phyloP scores from a whole-genome alignment of 2,329 filamentous ascomycete genomes.

The Lachnellula cervina region DNA sequence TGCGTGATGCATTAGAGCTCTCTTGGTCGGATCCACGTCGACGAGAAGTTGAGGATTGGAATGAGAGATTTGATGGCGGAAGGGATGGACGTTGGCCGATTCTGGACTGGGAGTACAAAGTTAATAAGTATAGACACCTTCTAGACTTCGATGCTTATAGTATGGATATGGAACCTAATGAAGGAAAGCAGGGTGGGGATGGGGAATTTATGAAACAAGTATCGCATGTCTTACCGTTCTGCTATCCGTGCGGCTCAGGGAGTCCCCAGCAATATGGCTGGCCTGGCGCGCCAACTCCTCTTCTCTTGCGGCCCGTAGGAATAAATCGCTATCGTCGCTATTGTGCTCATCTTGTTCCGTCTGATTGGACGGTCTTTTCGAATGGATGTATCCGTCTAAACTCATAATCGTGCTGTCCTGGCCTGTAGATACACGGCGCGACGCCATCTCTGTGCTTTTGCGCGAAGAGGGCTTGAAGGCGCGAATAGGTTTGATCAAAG shows the following conservation, averaged over 20 bases:
- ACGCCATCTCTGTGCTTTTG: conserved; percentile 23
- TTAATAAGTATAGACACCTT: conserved; percentile 14
- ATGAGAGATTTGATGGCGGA: conserved; percentile 19
- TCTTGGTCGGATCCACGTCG: conserved; percentile 29
- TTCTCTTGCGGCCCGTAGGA: conserved; percentile 29
- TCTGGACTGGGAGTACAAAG: conserved; percentile 24
- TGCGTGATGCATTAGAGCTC: conserved; percentile 13
- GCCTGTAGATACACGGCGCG: conserved; percentile 20
- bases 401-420: conserved; percentile 26
- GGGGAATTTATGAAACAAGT: not conserved
- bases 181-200: conserved; percentile 4
- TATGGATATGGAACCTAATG: conserved; percentile 1
- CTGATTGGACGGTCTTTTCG: conserved; percentile 11
- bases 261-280: conserved; percentile 8
- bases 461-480: conserved; percentile 26
- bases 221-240: conserved; percentile 21
- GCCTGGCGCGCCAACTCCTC: conserved; percentile 24
- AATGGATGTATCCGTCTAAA: conserved; percentile 19
- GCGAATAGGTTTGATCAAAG: conserved; percentile 27
- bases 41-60: conserved; percentile 16
- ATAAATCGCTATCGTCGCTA: conserved; percentile 31
- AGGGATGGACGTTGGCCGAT: conserved; percentile 26
- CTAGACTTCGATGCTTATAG: conserved; percentile 6
- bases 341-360: conserved; percentile 24
- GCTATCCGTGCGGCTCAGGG: conserved; percentile 17